phyloP scores from a whole-genome alignment of 306 rosid species.

The Vicia faba region DNA sequence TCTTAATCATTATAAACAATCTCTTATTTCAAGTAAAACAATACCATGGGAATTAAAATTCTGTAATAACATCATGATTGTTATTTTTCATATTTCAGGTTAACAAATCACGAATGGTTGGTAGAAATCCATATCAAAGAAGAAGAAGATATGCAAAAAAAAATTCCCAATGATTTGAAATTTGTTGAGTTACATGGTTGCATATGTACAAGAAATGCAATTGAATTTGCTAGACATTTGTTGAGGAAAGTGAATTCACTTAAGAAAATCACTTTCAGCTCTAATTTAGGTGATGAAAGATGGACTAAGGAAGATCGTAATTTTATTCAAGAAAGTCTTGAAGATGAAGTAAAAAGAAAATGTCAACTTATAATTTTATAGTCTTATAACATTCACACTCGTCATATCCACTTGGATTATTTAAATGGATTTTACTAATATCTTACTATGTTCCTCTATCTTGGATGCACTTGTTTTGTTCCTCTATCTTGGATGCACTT shows the following conservation, averaged over 20 bases:
- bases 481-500: no score
- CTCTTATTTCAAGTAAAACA: no score
- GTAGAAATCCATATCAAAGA: no score
- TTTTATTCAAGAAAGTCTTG: background rate
- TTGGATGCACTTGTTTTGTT: no score
- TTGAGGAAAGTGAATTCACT: background rate
- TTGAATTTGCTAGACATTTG: background rate
- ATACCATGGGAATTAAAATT: no score
- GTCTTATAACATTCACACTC: background rate
- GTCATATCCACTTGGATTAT: no score
- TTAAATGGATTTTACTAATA: no score
- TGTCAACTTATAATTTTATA: background rate
- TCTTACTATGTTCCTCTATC: no score
- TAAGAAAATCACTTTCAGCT: background rate
- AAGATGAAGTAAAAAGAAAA: background rate
- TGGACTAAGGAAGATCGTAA: background rate
- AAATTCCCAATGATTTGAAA: background rate
- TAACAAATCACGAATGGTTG: background rate
- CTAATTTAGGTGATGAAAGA: background rate
- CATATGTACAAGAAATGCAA: background rate
- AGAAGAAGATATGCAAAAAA: background rate
- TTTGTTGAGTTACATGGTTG: background rate
- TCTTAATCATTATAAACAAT: no score
- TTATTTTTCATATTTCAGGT: background rate
- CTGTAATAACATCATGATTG: background rate